These are phyloP conservation scores for Aspergillus bertholletiae DNA, from an alignment of 495 filamentous ascomycete genomes.

Conservation along the genomic window DNA sequence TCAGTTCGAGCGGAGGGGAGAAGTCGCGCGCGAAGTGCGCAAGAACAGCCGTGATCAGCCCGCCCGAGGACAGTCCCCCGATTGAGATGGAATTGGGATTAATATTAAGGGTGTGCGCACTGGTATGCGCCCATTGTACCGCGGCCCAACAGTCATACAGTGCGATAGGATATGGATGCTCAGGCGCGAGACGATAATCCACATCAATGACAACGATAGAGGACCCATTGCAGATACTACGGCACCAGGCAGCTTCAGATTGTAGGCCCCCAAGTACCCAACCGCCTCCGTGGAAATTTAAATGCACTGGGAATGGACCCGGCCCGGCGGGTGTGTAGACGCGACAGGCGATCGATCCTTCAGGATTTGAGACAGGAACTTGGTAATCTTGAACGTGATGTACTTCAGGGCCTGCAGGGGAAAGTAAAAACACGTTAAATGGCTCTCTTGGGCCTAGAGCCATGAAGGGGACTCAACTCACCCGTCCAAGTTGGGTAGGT, in stretches of 20 bases:
- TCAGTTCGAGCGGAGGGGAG: slow-evolving; percentile 22
- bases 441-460: no score
- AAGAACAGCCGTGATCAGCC: slow-evolving; percentile 36
- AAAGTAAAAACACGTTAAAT: no score
- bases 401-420: slow-evolving; percentile 28
- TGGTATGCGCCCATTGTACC: slow-evolving; percentile 33
- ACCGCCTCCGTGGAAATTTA: slow-evolving; percentile 47
- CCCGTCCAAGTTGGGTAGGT: slow-evolving; percentile 30
- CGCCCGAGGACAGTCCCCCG: slow-evolving; percentile 46
- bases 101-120: slow-evolving; percentile 28
- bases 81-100: slow-evolving; percentile 50
- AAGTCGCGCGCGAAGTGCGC: slow-evolving; percentile 45
- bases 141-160: slow-evolving; percentile 36
- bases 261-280: slow-evolving; percentile 42
- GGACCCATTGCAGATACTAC: slow-evolving; percentile 39
- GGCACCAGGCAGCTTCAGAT: slow-evolving; percentile 36
- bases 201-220: slow-evolving; percentile 41
- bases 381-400: slow-evolving; percentile 26
- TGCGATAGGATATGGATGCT: slow-evolving; percentile 26
- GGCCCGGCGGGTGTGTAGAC: slow-evolving; percentile 29
- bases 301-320: slow-evolving; percentile 39
- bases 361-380: slow-evolving; percentile 27
- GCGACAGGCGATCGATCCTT: slow-evolving; percentile 36
- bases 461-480: no score
- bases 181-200: slow-evolving; percentile 31